A percentile compares a stretch with the other conserved stretches of the same genome.
phyloP scores from a whole-genome alignment of 2,329 filamentous ascomycete genomes.

The Colletotrichum siamense region DNA sequence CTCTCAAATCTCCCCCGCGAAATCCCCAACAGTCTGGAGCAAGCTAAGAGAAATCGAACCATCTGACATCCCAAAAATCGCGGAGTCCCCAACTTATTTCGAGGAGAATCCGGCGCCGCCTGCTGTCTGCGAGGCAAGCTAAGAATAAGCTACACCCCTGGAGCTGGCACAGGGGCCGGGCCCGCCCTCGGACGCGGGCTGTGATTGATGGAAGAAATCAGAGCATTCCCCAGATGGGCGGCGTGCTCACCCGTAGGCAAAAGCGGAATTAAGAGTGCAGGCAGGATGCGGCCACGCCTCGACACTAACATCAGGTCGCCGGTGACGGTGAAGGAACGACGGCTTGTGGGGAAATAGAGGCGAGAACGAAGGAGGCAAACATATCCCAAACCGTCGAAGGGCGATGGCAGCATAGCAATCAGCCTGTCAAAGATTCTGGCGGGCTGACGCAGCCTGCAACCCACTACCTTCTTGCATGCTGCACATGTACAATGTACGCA shows the following conservation, averaged over 20 bases:
- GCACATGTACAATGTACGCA: not conserved
- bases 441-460: not conserved
- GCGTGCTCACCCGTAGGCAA: not conserved
- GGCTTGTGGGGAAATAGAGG: not conserved
- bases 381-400: not conserved
- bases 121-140: not conserved
- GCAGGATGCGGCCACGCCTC: not conserved
- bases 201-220: constrained; percentile 20
- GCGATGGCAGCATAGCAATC: not conserved
- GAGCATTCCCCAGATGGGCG: not conserved
- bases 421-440: not conserved
- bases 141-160: not conserved
- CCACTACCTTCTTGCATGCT: not conserved
- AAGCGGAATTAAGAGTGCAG: not conserved
- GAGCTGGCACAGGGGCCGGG: not conserved
- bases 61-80: not conserved
- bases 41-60: not conserved
- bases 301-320: not conserved
- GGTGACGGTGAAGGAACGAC: not conserved
- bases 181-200: not conserved
- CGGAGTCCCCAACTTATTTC: not conserved
- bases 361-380: not conserved
- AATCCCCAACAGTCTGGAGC: not conserved
- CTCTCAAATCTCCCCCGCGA: not conserved
- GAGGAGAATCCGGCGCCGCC: not conserved